Evolutionary conservation across 331 rosid species (phyloP).

Genomic region (Arachis monticola): DNA sequence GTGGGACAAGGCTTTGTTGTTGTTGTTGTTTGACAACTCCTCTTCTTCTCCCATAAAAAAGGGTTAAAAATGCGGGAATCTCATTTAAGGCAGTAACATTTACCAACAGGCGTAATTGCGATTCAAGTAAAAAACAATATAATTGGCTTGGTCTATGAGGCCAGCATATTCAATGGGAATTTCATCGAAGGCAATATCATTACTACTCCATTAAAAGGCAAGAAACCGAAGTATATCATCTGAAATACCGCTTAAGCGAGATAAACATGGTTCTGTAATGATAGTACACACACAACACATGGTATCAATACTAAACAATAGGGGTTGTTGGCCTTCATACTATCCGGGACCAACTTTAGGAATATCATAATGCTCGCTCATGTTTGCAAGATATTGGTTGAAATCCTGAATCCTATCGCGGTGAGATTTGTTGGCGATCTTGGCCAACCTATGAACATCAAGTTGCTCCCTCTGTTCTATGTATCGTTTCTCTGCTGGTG

Average conservation of each 20-base stretch:
- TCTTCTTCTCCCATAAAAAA: too few relatives aligned
- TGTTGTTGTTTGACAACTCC: too few relatives aligned
- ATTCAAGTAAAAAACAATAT: background rate
- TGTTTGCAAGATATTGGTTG: constrained; percentile 94
- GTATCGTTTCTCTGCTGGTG: constrained; percentile 89
- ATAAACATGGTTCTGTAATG: background rate
- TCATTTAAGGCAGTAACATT: too few relatives aligned
- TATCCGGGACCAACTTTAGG: constrained; percentile 97
- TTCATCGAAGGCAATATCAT: background rate
- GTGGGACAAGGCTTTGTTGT: too few relatives aligned
- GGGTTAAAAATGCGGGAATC: too few relatives aligned
- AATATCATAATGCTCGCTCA: constrained; percentile 99
- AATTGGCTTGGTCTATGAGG: background rate
- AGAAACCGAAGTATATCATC: constrained; percentile 26
- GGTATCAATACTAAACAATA: constrained; percentile 18
- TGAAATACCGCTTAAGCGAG: constrained; percentile 17
- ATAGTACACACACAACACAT: background rate
- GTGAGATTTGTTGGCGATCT: constrained; percentile 85
- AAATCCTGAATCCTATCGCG: constrained; percentile 97
- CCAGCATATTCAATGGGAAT: too few relatives aligned
- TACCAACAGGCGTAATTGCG: too few relatives aligned
- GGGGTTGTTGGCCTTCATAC: constrained; percentile 31
- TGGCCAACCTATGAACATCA: constrained; percentile 79
- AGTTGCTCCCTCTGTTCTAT: constrained; percentile 89
- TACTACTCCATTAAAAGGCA: background rate